Conservation (phyloP, 148 eudicot genomes). For the Rheum nobile region DNA sequence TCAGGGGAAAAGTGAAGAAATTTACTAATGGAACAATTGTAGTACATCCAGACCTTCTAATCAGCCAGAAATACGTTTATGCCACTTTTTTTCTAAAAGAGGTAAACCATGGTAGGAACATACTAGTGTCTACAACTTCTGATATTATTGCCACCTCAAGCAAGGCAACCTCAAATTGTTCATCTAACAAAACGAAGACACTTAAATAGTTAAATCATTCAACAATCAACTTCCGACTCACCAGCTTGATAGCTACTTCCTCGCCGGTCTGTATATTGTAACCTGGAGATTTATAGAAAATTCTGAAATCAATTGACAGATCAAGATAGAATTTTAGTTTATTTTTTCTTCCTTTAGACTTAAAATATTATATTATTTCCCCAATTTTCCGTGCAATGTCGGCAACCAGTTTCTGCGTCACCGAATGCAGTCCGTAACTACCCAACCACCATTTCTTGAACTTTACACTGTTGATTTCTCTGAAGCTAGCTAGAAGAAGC, state of each 20-base stretch:
- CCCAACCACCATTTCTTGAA: constrained; percentile 8
- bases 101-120: neutral
- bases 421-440: neutral
- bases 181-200: neutral
- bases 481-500: neutral
- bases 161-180: neutral
- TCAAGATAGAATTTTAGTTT: neutral
- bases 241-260: constrained; percentile 86
- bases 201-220: neutral
- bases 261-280: constrained; percentile 78
- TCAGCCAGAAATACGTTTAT: neutral
- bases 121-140: neutral
- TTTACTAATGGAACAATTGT: neutral
- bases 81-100: neutral
- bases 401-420: neutral
- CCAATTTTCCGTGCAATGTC: neutral
- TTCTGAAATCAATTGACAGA: neutral
- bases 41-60: neutral
- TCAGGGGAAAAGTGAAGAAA: neutral
- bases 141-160: neutral
- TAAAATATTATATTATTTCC: neutral
- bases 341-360: neutral
- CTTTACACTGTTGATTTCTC: neutral
- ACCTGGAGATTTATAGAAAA: constrained; percentile 27
- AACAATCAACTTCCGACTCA: constrained; percentile 17